Percentiles rank a stretch among this genome's conserved stretches.
These are phyloP conservation scores for Coemansia sp. DNA, from an alignment of 192 early-diverging fungal species.

Conservation along the genomic window DNA sequence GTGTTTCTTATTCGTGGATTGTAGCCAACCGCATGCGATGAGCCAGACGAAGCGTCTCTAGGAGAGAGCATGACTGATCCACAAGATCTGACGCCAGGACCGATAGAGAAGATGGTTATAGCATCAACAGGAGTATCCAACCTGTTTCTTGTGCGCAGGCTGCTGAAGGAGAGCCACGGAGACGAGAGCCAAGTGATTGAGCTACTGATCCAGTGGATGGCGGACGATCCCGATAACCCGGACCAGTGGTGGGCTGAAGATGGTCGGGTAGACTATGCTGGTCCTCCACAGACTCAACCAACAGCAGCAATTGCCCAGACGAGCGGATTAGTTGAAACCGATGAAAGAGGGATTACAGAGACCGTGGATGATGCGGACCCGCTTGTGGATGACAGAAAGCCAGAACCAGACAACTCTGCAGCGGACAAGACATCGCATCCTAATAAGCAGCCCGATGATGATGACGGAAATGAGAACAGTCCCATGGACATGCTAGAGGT, in stretches of 20 bases:
- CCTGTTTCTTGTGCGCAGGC: constrained; percentile 49
- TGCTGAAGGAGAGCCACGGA: constrained; percentile 51
- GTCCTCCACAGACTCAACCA: background rate
- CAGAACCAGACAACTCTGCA: background rate
- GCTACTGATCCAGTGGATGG: constrained; percentile 52
- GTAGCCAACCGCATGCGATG: background rate
- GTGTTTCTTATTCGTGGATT: too few species aligned
- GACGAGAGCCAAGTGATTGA: constrained; percentile 60
- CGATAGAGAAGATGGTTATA: constrained; percentile 60
- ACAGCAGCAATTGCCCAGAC: too few species aligned
- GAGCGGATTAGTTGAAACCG: background rate
- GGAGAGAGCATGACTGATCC: background rate
- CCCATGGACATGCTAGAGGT: background rate
- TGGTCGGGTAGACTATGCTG: constrained; percentile 32
- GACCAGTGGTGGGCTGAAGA: constrained; percentile 28
- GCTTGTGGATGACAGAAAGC: background rate
- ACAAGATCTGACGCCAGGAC: constrained; percentile 15
- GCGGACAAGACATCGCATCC: background rate
- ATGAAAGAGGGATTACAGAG: background rate
- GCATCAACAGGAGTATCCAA: constrained; percentile 56
- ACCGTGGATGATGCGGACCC: background rate
- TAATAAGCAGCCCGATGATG: background rate
- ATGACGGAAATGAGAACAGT: background rate
- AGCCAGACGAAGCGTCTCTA: background rate
- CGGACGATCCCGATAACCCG: constrained; percentile 9